These are phyloP conservation scores for Arthrobotrys sinensis DNA, from an alignment of 2,329 filamentous ascomycete species.

Conservation along the genomic window DNA sequence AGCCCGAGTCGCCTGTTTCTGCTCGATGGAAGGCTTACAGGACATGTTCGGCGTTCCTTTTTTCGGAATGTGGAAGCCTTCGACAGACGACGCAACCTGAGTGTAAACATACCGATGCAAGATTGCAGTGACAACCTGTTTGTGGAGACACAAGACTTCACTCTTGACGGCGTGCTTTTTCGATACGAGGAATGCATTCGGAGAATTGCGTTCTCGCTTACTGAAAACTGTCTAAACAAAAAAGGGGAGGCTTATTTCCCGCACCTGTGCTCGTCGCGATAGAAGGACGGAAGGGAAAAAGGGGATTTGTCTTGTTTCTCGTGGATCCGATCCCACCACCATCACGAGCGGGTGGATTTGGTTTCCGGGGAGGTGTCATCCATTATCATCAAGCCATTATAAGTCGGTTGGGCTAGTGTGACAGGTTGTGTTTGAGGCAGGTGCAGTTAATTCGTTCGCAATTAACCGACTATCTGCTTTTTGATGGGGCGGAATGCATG, in stretches of 20 bases:
- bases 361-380: slow-evolving; percentile 56
- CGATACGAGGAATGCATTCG: slow-evolving; percentile 58
- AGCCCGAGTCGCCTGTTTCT: slow-evolving; percentile 58
- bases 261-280: slow-evolving; percentile 55
- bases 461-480: slow-evolving; percentile 57
- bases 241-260: slow-evolving; percentile 61
- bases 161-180: slow-evolving; percentile 40
- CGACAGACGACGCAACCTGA: slow-evolving; percentile 32
- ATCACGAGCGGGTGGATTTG: slow-evolving; percentile 39
- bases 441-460: slow-evolving; percentile 58
- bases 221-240: slow-evolving; percentile 61
- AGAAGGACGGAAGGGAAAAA: slow-evolving; percentile 60
- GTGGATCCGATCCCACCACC: slow-evolving; percentile 40
- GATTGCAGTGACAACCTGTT: slow-evolving; percentile 48
- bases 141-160: slow-evolving; percentile 57
- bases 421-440: slow-evolving; percentile 59
- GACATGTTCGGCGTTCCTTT: slow-evolving; percentile 60
- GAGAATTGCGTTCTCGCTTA: slow-evolving; percentile 62
- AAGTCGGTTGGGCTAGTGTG: slow-evolving; percentile 53
- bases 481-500: slow-evolving; percentile 49
- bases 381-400: slow-evolving; percentile 56
- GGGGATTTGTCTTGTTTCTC: slow-evolving; percentile 52
- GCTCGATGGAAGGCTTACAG: slow-evolving; percentile 31
- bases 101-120: slow-evolving; percentile 28
- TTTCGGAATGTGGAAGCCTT: slow-evolving; percentile 60